Evolutionary conservation across 2,329 filamentous ascomycete species (phyloP), one percentile per base, ranked within the genome.

Genomic region (Arachnomyces sp.): DNA sequence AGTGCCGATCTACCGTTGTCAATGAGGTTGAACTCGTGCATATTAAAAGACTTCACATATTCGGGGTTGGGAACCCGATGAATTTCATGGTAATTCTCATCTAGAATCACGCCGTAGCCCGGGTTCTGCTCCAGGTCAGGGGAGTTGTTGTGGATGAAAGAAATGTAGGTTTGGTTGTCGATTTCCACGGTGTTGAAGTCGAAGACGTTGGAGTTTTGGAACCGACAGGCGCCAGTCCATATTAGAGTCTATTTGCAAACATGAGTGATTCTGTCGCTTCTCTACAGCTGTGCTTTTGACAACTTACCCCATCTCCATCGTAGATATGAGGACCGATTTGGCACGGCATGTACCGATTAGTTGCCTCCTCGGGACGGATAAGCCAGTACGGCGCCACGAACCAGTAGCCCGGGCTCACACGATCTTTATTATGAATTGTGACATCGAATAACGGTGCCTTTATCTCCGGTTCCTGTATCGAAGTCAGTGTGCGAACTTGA

Each of bases 281-380:
- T n/a, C n/a, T n/a, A n/a, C n/a, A n/a, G n/a, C 25, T 40, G 9
- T 25, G 17, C 20, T 25, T 17, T 9, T 18, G 18, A 34, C 20
- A 29, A 52, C 58, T 42, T 56, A 61, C 60, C 37, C 68, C 68
- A 48, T 62, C 59, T 41, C 66, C 66, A 51, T 72, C 69, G 49
- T 71, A 72, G 39, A 72, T 72, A 50, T 72, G 66, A n/a, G 68
- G 63, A 3, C 67, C 67, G 13, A 63, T 58, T 51, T 71, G 67
- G 46, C 63, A 54, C 44, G 65, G 66, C 33, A 65, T 57, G 38
- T 50, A 58, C 20, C 51, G 31, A 9, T 47, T 54, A 7, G 47
- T 49, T 8, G 50, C 45, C 6, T 36, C 15, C 39, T 58, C 56
- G 6, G 55, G 52, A 2, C 43, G 49, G 13, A 57, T 56, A 34